These are phyloP conservation scores for Agrocybe praecox DNA, from an alignment of 768 basidiomycete genomes.

Conservation along the genomic window DNA sequence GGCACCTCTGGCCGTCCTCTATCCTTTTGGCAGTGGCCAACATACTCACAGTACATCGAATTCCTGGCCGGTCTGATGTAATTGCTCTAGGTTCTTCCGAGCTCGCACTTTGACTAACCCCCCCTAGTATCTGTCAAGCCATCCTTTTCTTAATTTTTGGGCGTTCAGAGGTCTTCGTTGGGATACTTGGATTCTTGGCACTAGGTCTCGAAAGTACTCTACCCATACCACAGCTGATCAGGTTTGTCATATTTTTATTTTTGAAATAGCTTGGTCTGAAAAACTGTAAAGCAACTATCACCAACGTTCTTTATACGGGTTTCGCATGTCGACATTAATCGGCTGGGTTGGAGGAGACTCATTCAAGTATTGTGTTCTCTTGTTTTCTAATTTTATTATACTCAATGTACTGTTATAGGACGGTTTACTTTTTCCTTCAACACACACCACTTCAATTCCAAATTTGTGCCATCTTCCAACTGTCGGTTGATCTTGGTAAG, in stretches of 20 bases:
- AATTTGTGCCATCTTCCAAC: constrained; percentile 81
- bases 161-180: constrained; percentile 59
- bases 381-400: neutral
- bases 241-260: constrained; percentile 39
- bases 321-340: constrained; percentile 77
- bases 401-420: constrained; percentile 41
- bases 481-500: constrained; percentile 78
- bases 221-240: constrained; percentile 84
- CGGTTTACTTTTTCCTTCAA: constrained; percentile 79
- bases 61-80: constrained; percentile 82
- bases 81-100: neutral
- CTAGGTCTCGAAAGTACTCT: constrained; percentile 84
- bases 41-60: constrained; percentile 79
- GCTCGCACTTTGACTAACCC: neutral
- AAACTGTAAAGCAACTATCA: constrained; percentile 64
- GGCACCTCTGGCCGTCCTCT: constrained; percentile 65
- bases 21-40: constrained; percentile 86
- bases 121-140: constrained; percentile 58
- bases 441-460: constrained; percentile 79
- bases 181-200: constrained; percentile 72
- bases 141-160: constrained; percentile 79
- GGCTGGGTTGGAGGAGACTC: constrained; percentile 86
- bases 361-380: constrained; percentile 62
- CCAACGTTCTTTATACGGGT: constrained; percentile 80
- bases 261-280: constrained; percentile 4